These are phyloP conservation scores for Vigna reflexopilosa DNA, from an alignment of 306 rosid species.

Conservation along the genomic window DNA sequence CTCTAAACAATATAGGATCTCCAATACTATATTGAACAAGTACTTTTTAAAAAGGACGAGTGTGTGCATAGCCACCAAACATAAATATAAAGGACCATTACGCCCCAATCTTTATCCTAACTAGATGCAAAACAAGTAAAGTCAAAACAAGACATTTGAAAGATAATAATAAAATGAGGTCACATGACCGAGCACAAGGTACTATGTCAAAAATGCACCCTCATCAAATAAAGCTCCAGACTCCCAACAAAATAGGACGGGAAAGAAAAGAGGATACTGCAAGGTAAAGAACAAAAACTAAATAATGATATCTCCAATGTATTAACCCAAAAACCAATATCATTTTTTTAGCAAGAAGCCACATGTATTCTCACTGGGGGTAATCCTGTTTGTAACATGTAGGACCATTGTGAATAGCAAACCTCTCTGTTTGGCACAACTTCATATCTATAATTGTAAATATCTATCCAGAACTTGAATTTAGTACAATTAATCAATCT, in stretches of 20 bases:
- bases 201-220: conserved; percentile 42
- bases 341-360: neutral
- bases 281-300: conserved; percentile 28
- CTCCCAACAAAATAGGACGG: conserved; percentile 39
- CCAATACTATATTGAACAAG: too few species aligned
- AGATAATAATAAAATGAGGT: neutral
- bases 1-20: too few species aligned
- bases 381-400: neutral
- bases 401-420: neutral
- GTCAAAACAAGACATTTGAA: neutral
- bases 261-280: conserved; percentile 36
- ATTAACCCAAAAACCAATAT: conserved; percentile 49
- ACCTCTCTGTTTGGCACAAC: neutral
- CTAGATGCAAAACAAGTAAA: neutral
- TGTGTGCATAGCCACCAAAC: neutral
- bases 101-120: neutral
- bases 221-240: conserved; percentile 48
- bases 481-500: neutral
- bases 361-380: neutral
- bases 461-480: neutral
- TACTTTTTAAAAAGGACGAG: neutral
- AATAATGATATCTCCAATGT: conserved; percentile 44
- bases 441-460: too few species aligned
- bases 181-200: conserved; percentile 42
- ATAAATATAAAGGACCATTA: neutral